phyloP scores from a whole-genome alignment of 2,329 filamentous ascomycete genomes.

The Ophiocordyceps camponoti-floridani region DNA sequence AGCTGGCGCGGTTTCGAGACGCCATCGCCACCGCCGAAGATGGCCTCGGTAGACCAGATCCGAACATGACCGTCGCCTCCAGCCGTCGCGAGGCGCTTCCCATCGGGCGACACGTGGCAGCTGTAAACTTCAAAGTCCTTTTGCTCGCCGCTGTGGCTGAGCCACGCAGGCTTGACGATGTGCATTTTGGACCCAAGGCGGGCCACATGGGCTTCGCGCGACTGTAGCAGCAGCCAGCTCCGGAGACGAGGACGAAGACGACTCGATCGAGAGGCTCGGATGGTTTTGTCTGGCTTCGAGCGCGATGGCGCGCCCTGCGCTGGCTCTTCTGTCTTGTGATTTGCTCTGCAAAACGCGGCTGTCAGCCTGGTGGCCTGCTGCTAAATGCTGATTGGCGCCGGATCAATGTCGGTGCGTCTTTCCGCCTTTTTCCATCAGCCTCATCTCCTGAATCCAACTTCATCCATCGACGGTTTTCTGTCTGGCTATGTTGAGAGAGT shows the following conservation, averaged over 20 bases:
- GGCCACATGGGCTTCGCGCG: slow-evolving; percentile 2
- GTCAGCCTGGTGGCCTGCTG: neutral
- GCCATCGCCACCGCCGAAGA: slow-evolving; percentile 61
- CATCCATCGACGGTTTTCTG: too few relatives aligned
- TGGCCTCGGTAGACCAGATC: slow-evolving; percentile 92
- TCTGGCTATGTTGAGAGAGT: too few relatives aligned
- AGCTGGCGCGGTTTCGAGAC: slow-evolving; percentile 70
- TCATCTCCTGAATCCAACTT: too few relatives aligned
- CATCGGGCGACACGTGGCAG: slow-evolving; percentile 92
- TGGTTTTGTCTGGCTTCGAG: neutral
- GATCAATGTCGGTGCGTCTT: neutral
- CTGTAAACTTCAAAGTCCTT: slow-evolving; percentile 98
- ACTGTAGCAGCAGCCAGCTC: neutral
- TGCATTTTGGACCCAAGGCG: slow-evolving; percentile 40
- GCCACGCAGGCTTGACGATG: slow-evolving; percentile 89
- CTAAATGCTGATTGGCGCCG: neutral
- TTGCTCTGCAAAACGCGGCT: neutral
- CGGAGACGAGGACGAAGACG: too few relatives aligned
- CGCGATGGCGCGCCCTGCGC: neutral
- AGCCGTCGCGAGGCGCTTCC: slow-evolving; percentile 76
- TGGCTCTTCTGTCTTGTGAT: neutral
- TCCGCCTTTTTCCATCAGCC: too few relatives aligned
- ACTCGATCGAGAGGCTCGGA: too few relatives aligned
- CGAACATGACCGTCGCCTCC: slow-evolving; percentile 95
- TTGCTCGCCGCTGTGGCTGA: slow-evolving; percentile 90